Evolutionary conservation across 768 basidiomycete species (phyloP).

Genomic region (Serendipita sp.): DNA sequence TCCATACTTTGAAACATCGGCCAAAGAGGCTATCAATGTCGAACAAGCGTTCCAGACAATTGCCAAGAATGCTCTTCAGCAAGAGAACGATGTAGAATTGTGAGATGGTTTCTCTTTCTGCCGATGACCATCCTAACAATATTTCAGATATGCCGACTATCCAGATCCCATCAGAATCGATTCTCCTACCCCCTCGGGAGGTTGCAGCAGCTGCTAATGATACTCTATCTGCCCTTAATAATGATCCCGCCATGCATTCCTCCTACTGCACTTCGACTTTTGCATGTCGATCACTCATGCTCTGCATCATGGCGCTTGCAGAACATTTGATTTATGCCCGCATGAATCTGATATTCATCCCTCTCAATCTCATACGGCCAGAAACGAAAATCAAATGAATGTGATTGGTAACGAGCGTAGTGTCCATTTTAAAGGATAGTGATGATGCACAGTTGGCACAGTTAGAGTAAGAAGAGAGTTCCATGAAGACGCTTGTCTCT

Average conservation of each 20-base stretch:
- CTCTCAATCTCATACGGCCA: no score
- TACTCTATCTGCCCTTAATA: neutral
- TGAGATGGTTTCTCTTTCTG: conserved; percentile 24
- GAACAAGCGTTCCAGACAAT: conserved; percentile 99
- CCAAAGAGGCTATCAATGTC: conserved; percentile 99
- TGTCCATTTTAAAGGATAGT: no score
- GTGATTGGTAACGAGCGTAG: neutral
- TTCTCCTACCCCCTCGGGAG: conserved; percentile 77
- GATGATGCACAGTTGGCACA: no score
- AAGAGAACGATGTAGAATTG: conserved; percentile 93
- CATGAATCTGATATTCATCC: neutral
- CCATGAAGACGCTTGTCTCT: conserved; percentile 32
- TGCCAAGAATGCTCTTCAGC: conserved; percentile 97
- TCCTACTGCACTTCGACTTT: neutral
- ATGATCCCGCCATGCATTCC: neutral
- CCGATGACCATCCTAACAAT: neutral
- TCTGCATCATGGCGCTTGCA: neutral
- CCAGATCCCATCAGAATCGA: conserved; percentile 97
- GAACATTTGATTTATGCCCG: neutral
- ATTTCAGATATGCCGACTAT: conserved; percentile 82
- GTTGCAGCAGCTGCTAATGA: conserved; percentile 76
- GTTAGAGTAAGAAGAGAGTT: conserved; percentile 15
- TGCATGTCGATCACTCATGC: neutral
- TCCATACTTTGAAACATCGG: conserved; percentile 98
- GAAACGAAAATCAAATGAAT: neutral